These are phyloP conservation scores for Candida michaelii DNA, from an alignment of 805 yeast species.

Conservation along the genomic window DNA sequence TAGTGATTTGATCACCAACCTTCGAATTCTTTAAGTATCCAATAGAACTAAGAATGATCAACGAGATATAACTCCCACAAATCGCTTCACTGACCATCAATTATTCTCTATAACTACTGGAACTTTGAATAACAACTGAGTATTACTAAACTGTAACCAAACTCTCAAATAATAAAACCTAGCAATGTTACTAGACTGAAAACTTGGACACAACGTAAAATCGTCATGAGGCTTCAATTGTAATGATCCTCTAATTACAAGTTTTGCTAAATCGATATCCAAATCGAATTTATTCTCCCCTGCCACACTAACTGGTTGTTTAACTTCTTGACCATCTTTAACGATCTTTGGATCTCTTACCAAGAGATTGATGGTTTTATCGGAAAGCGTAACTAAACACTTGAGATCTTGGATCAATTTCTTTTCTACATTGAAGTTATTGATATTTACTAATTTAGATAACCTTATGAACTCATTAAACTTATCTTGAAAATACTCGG, in stretches of 20 bases:
- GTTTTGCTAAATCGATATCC: conserved; percentile 16
- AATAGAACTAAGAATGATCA: too few species aligned
- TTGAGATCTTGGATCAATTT: conserved; percentile 29
- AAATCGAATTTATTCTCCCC: conserved; percentile 13
- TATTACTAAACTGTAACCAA: conserved; percentile 6
- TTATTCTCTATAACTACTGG: conserved; percentile 6
- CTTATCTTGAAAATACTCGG: conserved; percentile 21
- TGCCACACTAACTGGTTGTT: conserved; percentile 2
- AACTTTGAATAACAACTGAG: conserved; percentile 4
- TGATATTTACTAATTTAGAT: conserved; percentile 21
- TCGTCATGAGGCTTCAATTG: conserved; percentile 2
- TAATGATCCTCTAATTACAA: conserved; percentile 3
- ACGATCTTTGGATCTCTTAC: conserved; percentile 18
- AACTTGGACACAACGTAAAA: conserved; percentile 36
- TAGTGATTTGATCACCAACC: too few species aligned
- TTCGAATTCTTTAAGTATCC: too few species aligned
- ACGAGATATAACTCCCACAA: too few species aligned
- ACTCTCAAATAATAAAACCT: conserved; percentile 31
- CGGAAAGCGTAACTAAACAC: conserved; percentile 26
- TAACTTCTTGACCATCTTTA: conserved; percentile 5
- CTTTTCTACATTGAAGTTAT: conserved; percentile 28
- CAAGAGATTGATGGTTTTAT: conserved; percentile 25
- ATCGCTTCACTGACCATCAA: too few species aligned
- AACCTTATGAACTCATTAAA: conserved; percentile 21
- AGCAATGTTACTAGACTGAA: conserved; percentile 35